Evolutionary conservation across 768 basidiomycete species (phyloP).

Genomic region (Macrolepiota fuliginosa): DNA sequence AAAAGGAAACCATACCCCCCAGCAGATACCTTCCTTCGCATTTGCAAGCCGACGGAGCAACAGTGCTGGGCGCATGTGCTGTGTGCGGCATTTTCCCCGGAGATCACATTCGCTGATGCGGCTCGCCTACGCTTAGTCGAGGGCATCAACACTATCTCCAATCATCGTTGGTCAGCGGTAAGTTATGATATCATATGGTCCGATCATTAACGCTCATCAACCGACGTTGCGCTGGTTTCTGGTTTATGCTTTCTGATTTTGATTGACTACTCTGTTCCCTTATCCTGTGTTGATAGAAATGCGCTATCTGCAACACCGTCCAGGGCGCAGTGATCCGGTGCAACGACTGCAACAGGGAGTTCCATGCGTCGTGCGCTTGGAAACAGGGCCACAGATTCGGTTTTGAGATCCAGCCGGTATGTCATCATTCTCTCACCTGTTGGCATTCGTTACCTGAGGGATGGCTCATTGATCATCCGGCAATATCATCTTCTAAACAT

Average conservation of each 20-base stretch:
- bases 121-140: conserved; percentile 75
- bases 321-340: conserved; percentile 86
- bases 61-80: conserved; percentile 91
- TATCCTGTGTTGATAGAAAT: conserved; percentile 45
- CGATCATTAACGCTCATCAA: background rate
- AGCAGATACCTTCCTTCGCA: conserved; percentile 65
- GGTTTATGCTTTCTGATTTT: background rate
- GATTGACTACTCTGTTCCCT: conserved; percentile 1
- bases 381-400: conserved; percentile 79
- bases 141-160: conserved; percentile 73
- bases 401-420: conserved; percentile 85
- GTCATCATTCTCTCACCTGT: conserved; percentile 21
- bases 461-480: background rate
- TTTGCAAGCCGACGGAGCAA: conserved; percentile 88
- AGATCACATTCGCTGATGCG: conserved; percentile 81
- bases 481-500: background rate
- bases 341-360: conserved; percentile 75
- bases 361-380: conserved; percentile 93
- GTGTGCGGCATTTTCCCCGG: conserved; percentile 85
- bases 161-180: conserved; percentile 73
- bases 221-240: background rate
- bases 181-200: conserved; percentile 25
- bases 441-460: background rate
- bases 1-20: conserved; percentile 45
- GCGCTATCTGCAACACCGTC: conserved; percentile 66